Evolutionary conservation across 225 moss, liverwort and hornwort species (phyloP), one percentile per base, ranked within the genome.

Genomic region (Anthoceros angustus): DNA sequence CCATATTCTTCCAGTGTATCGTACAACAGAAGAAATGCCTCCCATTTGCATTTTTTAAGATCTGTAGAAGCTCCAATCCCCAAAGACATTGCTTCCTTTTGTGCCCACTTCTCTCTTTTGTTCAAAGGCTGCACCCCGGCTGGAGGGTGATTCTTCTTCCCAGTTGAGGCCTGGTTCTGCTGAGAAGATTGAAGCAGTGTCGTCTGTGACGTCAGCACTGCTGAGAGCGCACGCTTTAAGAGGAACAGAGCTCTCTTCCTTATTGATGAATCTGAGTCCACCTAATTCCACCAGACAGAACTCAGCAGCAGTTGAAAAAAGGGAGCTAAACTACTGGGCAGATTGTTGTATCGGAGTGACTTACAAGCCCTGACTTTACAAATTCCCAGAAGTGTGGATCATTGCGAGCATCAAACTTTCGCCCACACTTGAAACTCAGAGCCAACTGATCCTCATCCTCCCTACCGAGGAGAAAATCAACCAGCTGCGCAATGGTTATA

Each of bases 311-410:
- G 23, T 55, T 12, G 43, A n/a, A 75, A 9, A 32, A 5, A 64
- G 23, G 0, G n/a, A 25, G 32, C 43, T 42, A 61, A 66, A 70
- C 0, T 11, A 5, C n/a, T 8, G 18, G 12, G 10, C 24, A 8
- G 60, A 23, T 42, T 25, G 46, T 68, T 20, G 12, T 65, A 63
- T 63, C 40, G 4, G 41, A 65, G 39, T 12, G 67, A 61, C 71
- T 74, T 82, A 87, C 89, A 77, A 93, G 75, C 61, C 89, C 92
- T 67, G 67, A 64, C 79, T 75, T 93, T 68, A 93, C 50, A 72
- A 79, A 71, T 68, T 80, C 75, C 92, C 92, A 93, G 70, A 89
- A 87, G 42, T 72, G 67, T 63, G 70, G 70, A n/a, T 87, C 86
- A 72, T 84, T 71, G 64, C 83, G 82, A 43, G 87, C 60, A 45